phyloP scores from a whole-genome alignment of 768 basidiomycete genomes.

The Phanerochaete sordida region DNA sequence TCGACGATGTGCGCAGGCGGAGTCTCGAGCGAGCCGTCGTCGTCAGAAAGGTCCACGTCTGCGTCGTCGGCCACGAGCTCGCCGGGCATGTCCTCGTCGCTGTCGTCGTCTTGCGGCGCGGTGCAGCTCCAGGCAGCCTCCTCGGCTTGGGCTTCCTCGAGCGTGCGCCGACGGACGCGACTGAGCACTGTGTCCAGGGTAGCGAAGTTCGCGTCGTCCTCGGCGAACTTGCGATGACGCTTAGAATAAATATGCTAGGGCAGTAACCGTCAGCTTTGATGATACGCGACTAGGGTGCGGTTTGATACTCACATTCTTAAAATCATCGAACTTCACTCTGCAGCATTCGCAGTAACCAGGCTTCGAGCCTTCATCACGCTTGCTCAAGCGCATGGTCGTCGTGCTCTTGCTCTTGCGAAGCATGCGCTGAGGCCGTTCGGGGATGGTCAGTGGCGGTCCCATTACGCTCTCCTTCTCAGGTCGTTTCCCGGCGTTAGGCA shows the following conservation, averaged over 20 bases:
- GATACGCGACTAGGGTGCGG: not conserved
- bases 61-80: constrained; percentile 16
- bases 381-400: constrained; percentile 69
- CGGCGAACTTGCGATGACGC: constrained; percentile 81
- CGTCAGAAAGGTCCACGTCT: constrained; percentile 23
- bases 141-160: constrained; percentile 27
- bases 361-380: constrained; percentile 82
- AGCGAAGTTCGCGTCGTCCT: constrained; percentile 70
- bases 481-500: constrained; percentile 25
- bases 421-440: constrained; percentile 42
- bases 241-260: constrained; percentile 19
- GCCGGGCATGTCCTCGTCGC: constrained; percentile 7
- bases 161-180: constrained; percentile 50
- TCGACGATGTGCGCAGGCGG: constrained; percentile 4
- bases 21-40: constrained; percentile 7
- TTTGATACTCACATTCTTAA: constrained; percentile 60
- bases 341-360: constrained; percentile 99
- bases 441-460: constrained; percentile 66
- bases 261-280: not conserved
- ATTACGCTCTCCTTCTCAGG: constrained; percentile 40
- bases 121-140: constrained; percentile 7
- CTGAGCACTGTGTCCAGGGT: constrained; percentile 74
- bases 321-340: constrained; percentile 84
- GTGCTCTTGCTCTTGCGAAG: constrained; percentile 80
- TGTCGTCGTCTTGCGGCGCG: constrained; percentile 1